Evolutionary conservation across 2,329 filamentous ascomycete genomes (phyloP).

Genomic region (Fusarium armeniacum): DNA sequence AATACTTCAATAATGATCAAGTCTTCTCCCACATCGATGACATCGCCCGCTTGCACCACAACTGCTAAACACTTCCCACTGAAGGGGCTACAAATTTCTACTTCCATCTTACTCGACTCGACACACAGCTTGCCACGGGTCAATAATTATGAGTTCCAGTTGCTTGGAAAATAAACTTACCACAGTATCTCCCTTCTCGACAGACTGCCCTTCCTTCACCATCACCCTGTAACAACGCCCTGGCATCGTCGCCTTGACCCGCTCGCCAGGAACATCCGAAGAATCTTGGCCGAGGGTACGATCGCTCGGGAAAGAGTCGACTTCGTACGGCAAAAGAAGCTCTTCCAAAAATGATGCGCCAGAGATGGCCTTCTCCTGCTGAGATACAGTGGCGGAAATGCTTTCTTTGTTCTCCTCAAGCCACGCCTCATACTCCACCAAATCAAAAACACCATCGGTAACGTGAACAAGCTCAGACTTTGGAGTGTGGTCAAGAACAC

Average conservation of each 20-base stretch:
- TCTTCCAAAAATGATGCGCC: constrained; percentile 51
- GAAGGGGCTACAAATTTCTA: constrained; percentile 53
- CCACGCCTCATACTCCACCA: constrained; percentile 53
- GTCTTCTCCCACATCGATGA: constrained; percentile 51
- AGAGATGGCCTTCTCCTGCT: constrained; percentile 48
- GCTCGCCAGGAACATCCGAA: constrained; percentile 41
- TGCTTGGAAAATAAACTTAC: constrained; percentile 36
- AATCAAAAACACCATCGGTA: constrained; percentile 49
- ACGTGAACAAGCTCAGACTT: constrained; percentile 47
- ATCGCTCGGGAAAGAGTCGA: constrained; percentile 9
- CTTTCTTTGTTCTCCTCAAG: constrained; percentile 49
- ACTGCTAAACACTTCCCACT: constrained; percentile 48
- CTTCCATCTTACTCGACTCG: constrained; percentile 58
- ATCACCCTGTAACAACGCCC: constrained; percentile 54
- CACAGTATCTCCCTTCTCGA: constrained; percentile 51
- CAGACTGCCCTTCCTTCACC: constrained; percentile 46
- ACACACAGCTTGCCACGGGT: constrained; percentile 48
- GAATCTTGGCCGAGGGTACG: not conserved
- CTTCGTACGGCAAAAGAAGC: constrained; percentile 47
- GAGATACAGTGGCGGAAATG: constrained; percentile 41
- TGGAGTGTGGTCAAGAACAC: constrained; percentile 46
- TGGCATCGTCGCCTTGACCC: constrained; percentile 52
- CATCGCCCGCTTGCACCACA: constrained; percentile 48
- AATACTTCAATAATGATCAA: constrained; percentile 45
- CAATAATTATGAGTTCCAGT: not conserved